Base-by-base conservation (phyloP, 495 filamentous ascomycete species). In the Trypethelium eluteriae region DNA sequence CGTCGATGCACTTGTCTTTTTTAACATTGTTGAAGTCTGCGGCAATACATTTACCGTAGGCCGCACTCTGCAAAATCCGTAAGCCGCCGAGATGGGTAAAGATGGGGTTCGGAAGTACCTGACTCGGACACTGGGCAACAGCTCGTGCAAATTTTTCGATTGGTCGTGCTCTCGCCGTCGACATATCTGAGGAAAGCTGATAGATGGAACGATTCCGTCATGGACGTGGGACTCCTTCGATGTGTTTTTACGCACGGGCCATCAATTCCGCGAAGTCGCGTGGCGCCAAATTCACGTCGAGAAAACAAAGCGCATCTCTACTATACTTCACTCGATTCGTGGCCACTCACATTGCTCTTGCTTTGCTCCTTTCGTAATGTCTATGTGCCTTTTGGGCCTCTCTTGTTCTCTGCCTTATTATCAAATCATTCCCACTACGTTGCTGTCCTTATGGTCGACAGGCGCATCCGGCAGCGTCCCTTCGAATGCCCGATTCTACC, bases 21-120 rank as follows among this genome's bases (percentile, higher is more conserved):
- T 93, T 83, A 3, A 97, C 85, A 34, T 90, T 85, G 73, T 92
- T 93, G 77, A 95, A 98, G 74, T 99, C 93, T 9, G 85, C 85
- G 41, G 94, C 81, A 66, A 99, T 85, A 75, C 94, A 99, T 81
- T 92, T 92, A 63, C 94, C 94, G 72, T 98, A 99, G 16, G 83
- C 82, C 7, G 91, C 82, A 62, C 89, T 87, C 93, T 98, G 71
- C 62, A 66, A 66, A 57, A 63, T 34, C 35, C 2, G 12, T 38
- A 62, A 39, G 10, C 61, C 7, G 35, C 63, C 9, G 44, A 36
- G 32, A 46, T 18, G 6, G 62, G 44, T 25, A 38, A 53, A 35
- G 14, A 32, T 46, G 18, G 67, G 39, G 25, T 9, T 67, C 7
- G n/a, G 14, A 67, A 77, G 38, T 76, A 96, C 94, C 84, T 98